These are phyloP conservation scores for Glycine tomentella DNA, from an alignment of 306 rosid species.

Conservation along the genomic window DNA sequence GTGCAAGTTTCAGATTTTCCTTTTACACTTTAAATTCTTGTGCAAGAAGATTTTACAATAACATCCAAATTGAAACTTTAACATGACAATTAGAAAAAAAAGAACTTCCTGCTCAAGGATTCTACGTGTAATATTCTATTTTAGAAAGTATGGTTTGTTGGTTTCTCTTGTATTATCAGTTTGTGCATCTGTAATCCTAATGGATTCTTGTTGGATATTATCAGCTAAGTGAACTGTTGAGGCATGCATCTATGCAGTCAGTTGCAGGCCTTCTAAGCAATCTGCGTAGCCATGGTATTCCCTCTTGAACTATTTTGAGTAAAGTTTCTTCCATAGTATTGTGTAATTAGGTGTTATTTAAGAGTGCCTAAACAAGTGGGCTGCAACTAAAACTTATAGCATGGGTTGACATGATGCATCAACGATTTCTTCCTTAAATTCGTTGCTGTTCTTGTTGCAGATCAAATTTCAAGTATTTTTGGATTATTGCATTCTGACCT, in stretches of 20 bases:
- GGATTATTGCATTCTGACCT: conserved; percentile 86
- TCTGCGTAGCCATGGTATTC: conserved; percentile 82
- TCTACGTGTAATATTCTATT: conserved; percentile 6
- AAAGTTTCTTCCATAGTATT: conserved; percentile 26
- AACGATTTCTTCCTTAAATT: conserved; percentile 32
- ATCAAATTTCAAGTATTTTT: conserved; percentile 76
- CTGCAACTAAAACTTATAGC: conserved; percentile 18
- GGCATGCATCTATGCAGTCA: conserved; percentile 75
- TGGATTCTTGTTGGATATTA: conserved; percentile 43
- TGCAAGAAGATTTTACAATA: not conserved
- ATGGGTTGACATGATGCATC: conserved; percentile 11
- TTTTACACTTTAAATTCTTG: conserved; percentile 15
- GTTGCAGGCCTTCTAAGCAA: conserved; percentile 76
- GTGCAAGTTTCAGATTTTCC: conserved; percentile 22
- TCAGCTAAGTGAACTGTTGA: conserved; percentile 78
- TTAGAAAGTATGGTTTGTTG: conserved; percentile 24
- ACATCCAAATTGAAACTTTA: not conserved
- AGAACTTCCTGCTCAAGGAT: not conserved
- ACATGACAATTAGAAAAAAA: not conserved
- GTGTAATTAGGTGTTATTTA: not conserved
- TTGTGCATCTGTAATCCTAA: conserved; percentile 35
- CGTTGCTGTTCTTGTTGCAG: conserved; percentile 54
- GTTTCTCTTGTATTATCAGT: conserved; percentile 17
- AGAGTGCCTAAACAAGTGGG: not conserved
- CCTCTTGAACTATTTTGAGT: conserved; percentile 25